Base-by-base conservation (phyloP, 2,329 filamentous ascomycete species). In the Ceratocystis huliohia region DNA sequence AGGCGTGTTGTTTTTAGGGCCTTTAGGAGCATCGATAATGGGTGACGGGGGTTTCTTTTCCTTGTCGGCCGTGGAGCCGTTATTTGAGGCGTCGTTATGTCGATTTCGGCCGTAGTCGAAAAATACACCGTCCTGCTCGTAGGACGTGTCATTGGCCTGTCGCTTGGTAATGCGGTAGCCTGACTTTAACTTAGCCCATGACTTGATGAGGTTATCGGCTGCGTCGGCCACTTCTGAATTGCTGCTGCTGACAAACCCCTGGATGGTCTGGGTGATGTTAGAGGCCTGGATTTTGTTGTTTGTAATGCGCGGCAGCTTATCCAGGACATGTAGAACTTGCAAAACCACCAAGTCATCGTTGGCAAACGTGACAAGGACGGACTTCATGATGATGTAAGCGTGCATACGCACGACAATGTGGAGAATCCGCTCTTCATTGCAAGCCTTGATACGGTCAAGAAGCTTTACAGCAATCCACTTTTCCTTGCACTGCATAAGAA, bases 391-490 rank as follows among this genome's bases (percentile, higher is more conserved):
- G 73, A 93, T 88, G 75, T 99, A 99, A 64, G 93, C 94, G 78
- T 97, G 94, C 88, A 97, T 95, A 72, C 90, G 89, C 73, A 96
- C 89, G 48, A 97, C 91, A 64, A 88, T 86, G 75, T 94, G 89
- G 68, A 89, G 85, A 66, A 96, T 90, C 69, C 86, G 86, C 73
- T 96, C 91, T 71, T 96, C 91, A 62, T 93, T 84, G 73, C 88
- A 92, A 50, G 84, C 83, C 75, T 96, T 90, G 69, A 99, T 91
- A 64, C 94, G 92, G 70, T 87, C 84, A 68, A 99, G 83, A 66
- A 99, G 80, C 77, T 97, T 97, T 76, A 96, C 91, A 2, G 90
- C 91, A 75, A 99, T 96, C 94, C 94, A 99, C 76, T 96, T 96
- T 80, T 99, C 94, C 76, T 96, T 96, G 81, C 91, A 96, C 75